Percentiles rank a stretch among this genome's conserved stretches.
These are phyloP conservation scores for Pseudogymnoascus destructans DNA, from an alignment of 2,329 filamentous ascomycete genomes.

Conservation along the genomic window DNA sequence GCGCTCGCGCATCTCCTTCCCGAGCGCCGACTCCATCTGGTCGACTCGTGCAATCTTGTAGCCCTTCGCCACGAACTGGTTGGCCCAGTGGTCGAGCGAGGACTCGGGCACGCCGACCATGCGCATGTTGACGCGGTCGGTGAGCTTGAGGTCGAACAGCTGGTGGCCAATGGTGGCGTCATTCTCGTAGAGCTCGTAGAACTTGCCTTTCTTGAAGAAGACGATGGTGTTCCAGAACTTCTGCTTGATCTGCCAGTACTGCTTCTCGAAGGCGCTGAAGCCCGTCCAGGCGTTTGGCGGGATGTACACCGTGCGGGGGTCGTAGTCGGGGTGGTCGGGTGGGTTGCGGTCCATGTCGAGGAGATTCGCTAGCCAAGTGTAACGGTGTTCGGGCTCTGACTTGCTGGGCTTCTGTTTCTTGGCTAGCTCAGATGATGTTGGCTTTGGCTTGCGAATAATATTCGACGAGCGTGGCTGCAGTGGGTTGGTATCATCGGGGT, in stretches of 20 bases:
- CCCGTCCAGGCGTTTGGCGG: slow-evolving; percentile 66
- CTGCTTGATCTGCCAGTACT: slow-evolving; percentile 99
- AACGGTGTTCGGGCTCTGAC: slow-evolving; percentile 72
- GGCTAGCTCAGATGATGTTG: slow-evolving; percentile 16
- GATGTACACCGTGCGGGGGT: slow-evolving; percentile 81
- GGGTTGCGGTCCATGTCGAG: slow-evolving; percentile 73
- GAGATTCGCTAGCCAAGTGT: slow-evolving; percentile 80
- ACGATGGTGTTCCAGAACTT: slow-evolving; percentile 96
- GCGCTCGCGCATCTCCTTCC: slow-evolving; percentile 97
- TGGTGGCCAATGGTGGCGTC: slow-evolving; percentile 95
- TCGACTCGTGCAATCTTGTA: slow-evolving; percentile 95
- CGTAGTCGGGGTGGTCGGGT: slow-evolving; percentile 72
- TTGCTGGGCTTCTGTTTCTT: slow-evolving; percentile 51
- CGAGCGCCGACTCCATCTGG: slow-evolving; percentile 89
- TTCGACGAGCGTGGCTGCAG: slow-evolving; percentile 34
- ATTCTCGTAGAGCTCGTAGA: slow-evolving; percentile 96
- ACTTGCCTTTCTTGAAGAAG: slow-evolving; percentile 99
- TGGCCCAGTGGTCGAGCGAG: slow-evolving; percentile 92
- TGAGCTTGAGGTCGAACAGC: slow-evolving; percentile 93
- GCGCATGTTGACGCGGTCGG: slow-evolving; percentile 96
- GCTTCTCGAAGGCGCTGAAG: slow-evolving; percentile 91
- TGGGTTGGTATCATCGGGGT: slow-evolving; percentile 44
- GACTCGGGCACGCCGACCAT: slow-evolving; percentile 98
- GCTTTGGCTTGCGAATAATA: slow-evolving; percentile 26
- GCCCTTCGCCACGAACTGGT: slow-evolving; percentile 95